Conservation (phyloP, 352 stramenopile genomes). For the Globisporangium polare region DNA sequence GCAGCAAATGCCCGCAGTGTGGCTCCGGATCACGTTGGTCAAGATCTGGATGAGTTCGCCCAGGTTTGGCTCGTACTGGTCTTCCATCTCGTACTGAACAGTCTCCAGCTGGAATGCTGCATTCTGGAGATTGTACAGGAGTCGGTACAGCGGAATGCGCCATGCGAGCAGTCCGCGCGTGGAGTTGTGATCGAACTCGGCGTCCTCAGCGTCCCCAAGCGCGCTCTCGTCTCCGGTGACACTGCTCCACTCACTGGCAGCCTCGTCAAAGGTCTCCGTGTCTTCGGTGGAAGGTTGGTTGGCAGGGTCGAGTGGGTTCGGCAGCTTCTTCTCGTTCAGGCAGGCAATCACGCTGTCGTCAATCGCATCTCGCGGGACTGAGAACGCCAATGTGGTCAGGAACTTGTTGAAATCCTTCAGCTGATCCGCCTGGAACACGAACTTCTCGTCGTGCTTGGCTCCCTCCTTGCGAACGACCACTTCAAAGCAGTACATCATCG, state of each 20-base stretch:
- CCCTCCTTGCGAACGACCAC: constrained; percentile 52
- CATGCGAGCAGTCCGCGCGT: constrained; percentile 33
- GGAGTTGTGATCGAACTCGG: constrained; percentile 57
- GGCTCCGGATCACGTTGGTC: constrained; percentile 65
- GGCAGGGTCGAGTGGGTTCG: constrained; percentile 41
- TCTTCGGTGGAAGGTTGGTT: constrained; percentile 23
- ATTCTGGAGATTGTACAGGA: constrained; percentile 70
- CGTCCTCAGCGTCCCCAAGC: constrained; percentile 72
- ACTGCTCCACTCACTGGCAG: constrained; percentile 80
- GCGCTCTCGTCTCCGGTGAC: constrained; percentile 82
- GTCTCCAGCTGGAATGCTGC: constrained; percentile 67
- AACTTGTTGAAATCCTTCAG: constrained; percentile 80
- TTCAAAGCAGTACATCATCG: constrained; percentile 78
- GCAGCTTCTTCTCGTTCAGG: constrained; percentile 56
- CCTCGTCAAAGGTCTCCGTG: constrained; percentile 49
- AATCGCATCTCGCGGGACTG: constrained; percentile 54
- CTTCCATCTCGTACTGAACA: constrained; percentile 68
- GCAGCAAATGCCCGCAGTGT: constrained; percentile 59
- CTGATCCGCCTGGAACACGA: constrained; percentile 71
- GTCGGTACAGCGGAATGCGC: constrained; percentile 61
- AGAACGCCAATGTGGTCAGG: constrained; percentile 61
- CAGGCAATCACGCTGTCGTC: constrained; percentile 62
- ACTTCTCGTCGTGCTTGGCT: constrained; percentile 60
- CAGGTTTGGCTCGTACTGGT: constrained; percentile 63
- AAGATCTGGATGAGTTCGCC: constrained; percentile 52